Evolutionary conservation across 2,329 filamentous ascomycete genomes (phyloP).

Genomic region (Ophiocordyceps australis): DNA sequence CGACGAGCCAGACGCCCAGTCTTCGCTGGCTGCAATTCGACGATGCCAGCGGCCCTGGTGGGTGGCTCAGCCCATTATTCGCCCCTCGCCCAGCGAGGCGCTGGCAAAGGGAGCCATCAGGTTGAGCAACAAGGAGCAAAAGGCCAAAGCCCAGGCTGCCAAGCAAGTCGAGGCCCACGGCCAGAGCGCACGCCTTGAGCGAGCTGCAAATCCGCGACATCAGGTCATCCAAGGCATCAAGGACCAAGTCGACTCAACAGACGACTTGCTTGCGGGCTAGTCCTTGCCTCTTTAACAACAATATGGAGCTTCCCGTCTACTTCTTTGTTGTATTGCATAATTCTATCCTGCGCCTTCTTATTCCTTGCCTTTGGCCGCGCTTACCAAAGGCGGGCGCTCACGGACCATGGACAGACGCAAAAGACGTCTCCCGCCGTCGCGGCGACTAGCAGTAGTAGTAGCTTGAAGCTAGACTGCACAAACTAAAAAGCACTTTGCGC

Average conservation of each 20-base stretch:
- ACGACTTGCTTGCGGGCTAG: neutral
- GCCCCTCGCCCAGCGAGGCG: constrained; percentile 77
- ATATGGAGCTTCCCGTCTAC: no score
- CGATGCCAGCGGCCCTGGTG: constrained; percentile 72
- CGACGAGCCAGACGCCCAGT: constrained; percentile 26
- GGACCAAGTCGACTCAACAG: neutral
- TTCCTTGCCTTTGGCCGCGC: no score
- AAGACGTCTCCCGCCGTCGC: no score
- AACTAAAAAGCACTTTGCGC: no score
- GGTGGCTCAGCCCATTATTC: constrained; percentile 74
- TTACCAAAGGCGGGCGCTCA: no score
- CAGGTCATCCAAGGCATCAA: neutral
- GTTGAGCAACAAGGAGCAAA: constrained; percentile 48
- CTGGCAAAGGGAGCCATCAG: constrained; percentile 62
- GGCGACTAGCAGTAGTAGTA: no score
- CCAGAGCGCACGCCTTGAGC: neutral
- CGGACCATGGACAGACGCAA: no score
- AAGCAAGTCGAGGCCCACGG: constrained; percentile 9
- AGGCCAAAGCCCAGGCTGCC: constrained; percentile 3
- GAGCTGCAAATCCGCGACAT: neutral
- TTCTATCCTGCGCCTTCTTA: no score
- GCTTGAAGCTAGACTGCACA: no score
- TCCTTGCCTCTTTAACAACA: no score
- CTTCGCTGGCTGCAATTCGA: constrained; percentile 48
- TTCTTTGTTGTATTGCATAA: no score